Base-by-base conservation (phyloP, 2,329 filamentous ascomycete species). In the Microsporum ferrugineum region DNA sequence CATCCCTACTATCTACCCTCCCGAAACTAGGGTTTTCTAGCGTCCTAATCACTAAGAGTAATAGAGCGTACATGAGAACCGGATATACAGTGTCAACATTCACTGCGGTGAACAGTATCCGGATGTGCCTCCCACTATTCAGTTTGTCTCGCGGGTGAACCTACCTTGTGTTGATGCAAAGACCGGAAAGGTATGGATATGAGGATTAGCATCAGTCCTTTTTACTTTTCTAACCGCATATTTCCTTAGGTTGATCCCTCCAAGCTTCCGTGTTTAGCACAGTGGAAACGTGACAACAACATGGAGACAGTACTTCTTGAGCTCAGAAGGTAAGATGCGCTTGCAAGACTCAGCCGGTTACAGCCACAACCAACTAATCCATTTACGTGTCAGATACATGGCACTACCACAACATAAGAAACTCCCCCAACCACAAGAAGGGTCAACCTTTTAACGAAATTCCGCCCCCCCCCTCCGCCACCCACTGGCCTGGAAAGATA, bases 1-100 rank as follows among this genome's bases (percentile, higher is more conserved):
- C 8, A 51, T 31, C 14, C 27, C 23, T 12, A 12, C 38, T 12
- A 39, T 3, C 27, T 33, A 5, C 8, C 7, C 7, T 29, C 7
- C 5, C 27, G 12, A 29, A 12, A 12, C 45, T 31, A 12, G 10
- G 6, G 2, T 47, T 47, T 39, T 39, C 38, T 12, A 12, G 23
- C 49, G 2, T 31, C 29, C 47, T 27, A 36, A 36, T 31, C 14
- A 31, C 36, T 6, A 3, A 17, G 29, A 4, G n/a, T 23, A 56
- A 47, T 71, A 94, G 89, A 95, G 91, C 76, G 91, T 87, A 64
- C 92, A 97, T 74, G 94, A 99, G 81, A 99, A 99, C 78, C 88
- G 94, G 71, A 99, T 99, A 78, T 99, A 99, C 82, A 95, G 90
- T 68, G 83, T 99, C 70, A 95, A 92, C 77, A 96, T 99, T 79